These are phyloP conservation scores for Tuber microsphaerosporum DNA, from an alignment of 495 filamentous ascomycete genomes.

Conservation along the genomic window DNA sequence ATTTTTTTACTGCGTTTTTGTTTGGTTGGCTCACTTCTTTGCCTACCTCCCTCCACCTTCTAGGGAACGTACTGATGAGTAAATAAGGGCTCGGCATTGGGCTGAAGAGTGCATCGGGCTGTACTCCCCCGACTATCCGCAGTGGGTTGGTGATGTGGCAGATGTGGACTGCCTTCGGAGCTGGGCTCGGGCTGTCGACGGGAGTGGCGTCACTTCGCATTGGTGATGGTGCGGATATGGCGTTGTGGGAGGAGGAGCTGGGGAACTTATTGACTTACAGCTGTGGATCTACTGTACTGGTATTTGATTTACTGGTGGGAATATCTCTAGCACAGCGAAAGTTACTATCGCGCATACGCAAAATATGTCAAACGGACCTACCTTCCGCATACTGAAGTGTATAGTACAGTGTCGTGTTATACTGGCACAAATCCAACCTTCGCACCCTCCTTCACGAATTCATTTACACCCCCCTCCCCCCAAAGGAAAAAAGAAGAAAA, in stretches of 20 bases:
- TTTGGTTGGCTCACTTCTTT: conserved; percentile 49
- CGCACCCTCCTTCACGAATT: too few relatives aligned
- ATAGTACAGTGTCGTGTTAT: too few relatives aligned
- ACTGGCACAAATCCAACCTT: too few relatives aligned
- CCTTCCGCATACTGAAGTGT: too few relatives aligned
- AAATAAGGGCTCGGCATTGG: conserved; percentile 59
- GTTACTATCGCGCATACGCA: too few relatives aligned
- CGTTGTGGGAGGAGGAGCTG: background rate
- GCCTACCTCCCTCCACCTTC: conserved; percentile 52
- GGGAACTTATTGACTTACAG: conserved; percentile 40
- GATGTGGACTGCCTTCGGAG: conserved; percentile 77
- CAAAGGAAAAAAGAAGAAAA: too few relatives aligned
- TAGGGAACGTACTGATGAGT: conserved; percentile 55
- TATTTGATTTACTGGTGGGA: background rate
- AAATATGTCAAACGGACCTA: too few relatives aligned
- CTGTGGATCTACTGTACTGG: conserved; percentile 9
- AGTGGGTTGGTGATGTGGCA: conserved; percentile 74
- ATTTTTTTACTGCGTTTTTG: background rate
- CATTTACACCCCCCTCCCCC: too few relatives aligned
- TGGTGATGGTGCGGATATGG: conserved; percentile 46
- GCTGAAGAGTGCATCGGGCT: conserved; percentile 71
- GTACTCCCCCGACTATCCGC: conserved; percentile 60
- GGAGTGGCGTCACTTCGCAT: conserved; percentile 65
- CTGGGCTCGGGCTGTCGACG: conserved; percentile 64
- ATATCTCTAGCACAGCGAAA: too few relatives aligned